These are phyloP conservation scores for Diospyros lotus DNA, from an alignment of 148 eudicot genomes.

Conservation along the genomic window DNA sequence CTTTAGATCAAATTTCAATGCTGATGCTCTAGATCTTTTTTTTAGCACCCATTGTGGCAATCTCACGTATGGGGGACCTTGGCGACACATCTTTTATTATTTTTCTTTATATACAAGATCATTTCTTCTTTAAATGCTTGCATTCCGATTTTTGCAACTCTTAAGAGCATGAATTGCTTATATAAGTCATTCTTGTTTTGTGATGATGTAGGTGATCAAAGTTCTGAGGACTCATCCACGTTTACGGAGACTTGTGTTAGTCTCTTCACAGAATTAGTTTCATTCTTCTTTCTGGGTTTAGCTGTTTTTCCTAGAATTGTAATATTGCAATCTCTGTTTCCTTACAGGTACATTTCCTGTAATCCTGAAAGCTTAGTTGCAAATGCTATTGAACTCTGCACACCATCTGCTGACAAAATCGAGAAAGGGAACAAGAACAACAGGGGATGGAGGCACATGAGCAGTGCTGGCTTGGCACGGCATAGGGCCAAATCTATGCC, in stretches of 20 bases:
- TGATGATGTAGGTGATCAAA: conserved; percentile 61
- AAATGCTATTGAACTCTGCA: conserved; percentile 92
- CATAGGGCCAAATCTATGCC: conserved; percentile 93
- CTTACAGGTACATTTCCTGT: conserved; percentile 85
- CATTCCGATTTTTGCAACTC: background rate
- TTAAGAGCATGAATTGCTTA: background rate
- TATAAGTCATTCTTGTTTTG: conserved; percentile 3
- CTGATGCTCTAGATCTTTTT: background rate
- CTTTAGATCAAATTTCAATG: background rate
- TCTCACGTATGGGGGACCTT: background rate
- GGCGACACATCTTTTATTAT: background rate
- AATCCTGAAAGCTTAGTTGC: conserved; percentile 93
- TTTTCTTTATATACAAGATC: background rate
- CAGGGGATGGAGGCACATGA: conserved; percentile 76
- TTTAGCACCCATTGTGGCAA: background rate
- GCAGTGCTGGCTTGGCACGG: conserved; percentile 85
- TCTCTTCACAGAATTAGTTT: conserved; percentile 6
- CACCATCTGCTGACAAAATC: conserved; percentile 59
- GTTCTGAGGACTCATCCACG: conserved; percentile 80
- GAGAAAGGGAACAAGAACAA: conserved; percentile 61
- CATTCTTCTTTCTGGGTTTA: background rate
- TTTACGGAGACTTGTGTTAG: conserved; percentile 84
- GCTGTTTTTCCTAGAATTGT: background rate
- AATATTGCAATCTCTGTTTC: conserved; percentile 1
- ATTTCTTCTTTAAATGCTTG: background rate